Percentiles rank a stretch among this genome's conserved stretches.
phyloP scores from a whole-genome alignment of 306 rosid genomes.

The Quercus gilva region DNA sequence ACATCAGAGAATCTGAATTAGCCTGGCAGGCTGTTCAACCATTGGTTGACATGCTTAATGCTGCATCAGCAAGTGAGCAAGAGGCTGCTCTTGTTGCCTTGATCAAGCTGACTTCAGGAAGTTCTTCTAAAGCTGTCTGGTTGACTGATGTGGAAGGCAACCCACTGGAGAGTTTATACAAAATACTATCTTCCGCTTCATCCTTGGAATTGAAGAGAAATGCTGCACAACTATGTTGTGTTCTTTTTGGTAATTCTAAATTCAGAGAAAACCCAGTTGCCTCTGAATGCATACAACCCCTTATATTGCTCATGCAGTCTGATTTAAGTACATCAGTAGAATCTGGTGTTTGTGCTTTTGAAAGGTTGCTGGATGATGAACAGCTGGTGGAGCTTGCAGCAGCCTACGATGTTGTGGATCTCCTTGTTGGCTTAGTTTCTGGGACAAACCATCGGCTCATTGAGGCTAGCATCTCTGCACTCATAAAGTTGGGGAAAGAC shows the following conservation, averaged over 20 bases:
- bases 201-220: slow-evolving; percentile 70
- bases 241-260: slow-evolving; percentile 61
- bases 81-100: slow-evolving; percentile 83
- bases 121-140: slow-evolving; percentile 55
- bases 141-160: slow-evolving; percentile 79
- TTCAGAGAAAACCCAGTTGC: slow-evolving; percentile 73
- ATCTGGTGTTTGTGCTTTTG: slow-evolving; percentile 87
- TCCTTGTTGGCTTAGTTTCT: slow-evolving; percentile 80
- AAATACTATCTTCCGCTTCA: slow-evolving; percentile 66
- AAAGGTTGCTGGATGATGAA: slow-evolving; percentile 87
- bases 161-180: slow-evolving; percentile 73
- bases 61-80: slow-evolving; percentile 80
- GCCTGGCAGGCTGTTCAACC: slow-evolving; percentile 87
- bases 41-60: slow-evolving; percentile 85
- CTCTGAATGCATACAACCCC: slow-evolving; percentile 71
- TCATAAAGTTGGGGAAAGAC: slow-evolving; percentile 87
- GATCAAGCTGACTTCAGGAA: slow-evolving; percentile 72
- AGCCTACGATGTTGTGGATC: slow-evolving; percentile 66
- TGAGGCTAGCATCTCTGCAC: slow-evolving; percentile 76
- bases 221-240: slow-evolving; percentile 81
- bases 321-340: slow-evolving; percentile 59
- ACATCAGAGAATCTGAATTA: slow-evolving; percentile 72
- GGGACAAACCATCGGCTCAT: slow-evolving; percentile 72
- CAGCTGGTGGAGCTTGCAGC: slow-evolving; percentile 78
- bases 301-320: slow-evolving; percentile 75